Evolutionary conservation across 2,329 filamentous ascomycete genomes (phyloP), one percentile per base, ranked within the genome.

Genomic region (Fusarium circinatum): DNA sequence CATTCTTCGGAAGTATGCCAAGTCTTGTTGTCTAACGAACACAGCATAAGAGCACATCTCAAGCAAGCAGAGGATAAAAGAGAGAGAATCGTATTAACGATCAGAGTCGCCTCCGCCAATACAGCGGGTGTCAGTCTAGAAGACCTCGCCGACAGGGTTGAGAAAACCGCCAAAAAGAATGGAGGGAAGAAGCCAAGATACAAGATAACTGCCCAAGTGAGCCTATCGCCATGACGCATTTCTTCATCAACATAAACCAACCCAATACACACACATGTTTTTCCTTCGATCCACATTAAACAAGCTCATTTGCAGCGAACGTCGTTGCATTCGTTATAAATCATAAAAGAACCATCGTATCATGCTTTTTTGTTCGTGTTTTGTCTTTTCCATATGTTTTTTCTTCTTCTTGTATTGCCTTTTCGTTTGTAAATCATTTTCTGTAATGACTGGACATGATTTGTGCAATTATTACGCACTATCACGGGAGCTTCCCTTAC

Each of bases 21-120:
- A 28, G 60, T 32, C 17, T 18, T 45, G 8, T 56, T 41, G 32
- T 54, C 62, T 80, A 62, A 78, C 56, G 47, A 30, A 78, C 75
- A 65, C 48, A 84, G 82, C 34, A 80, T 82, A 62, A 68, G 76
- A 47, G 72, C 73, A 75, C 77, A 61, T 28, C 78, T 75, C 65
- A 79, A 68, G 70, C 62, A 70, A 42, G 65, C 70, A 47, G 76
- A 81, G 42, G 78, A 79, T 20, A 85, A 85, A 66, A 83, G 78
- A 60, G 74, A 81, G 63, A 82, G 79, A 61, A 71, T 86, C 54
- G 67, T 76, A n/a, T 75, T 86, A 38, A 78, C 76, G 17, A 80
- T 86, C 26, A 76, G 74, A 38, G 67, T 86, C 41, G 76, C 78
- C 48, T 62, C 79, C 52, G 69, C 78, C 26, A 76, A 77, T 44